Evolutionary conservation across 1,139 yeast genomes (phyloP), one percentile per base, ranked within the genome.

Genomic region (Zygosaccharomyces pseudobailii): DNA sequence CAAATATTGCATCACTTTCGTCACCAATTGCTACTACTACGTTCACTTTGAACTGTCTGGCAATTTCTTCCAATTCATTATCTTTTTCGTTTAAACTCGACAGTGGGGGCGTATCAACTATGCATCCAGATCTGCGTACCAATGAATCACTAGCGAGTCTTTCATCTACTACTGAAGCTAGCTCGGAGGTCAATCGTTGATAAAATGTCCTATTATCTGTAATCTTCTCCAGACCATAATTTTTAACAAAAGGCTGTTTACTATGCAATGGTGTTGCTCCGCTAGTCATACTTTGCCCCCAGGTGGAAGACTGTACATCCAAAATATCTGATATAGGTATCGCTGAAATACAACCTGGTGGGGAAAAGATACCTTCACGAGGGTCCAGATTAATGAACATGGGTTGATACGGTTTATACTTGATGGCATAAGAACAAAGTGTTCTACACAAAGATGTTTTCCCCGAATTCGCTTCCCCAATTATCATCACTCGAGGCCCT

Each of bases 321-420:
- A 89, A 72, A 39, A 82, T 71, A 58, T 87, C 96, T 38, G 90
- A 82, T 4, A 90, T 75, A 0, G 95, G 87, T 0, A 95, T 83
- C 0, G 96, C 96, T 0, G 94, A 76, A 3, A 94, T 56, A 5
- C 92, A 80, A 0, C 98, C 97, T 0, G 98, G 97, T 6, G 85
- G 73, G 0, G 87, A 74, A 63, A 85, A 86, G 2, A 79, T 85
- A 2, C 95, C 87, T 55, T 84, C 88, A 35, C 77, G 70, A 0
- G 97, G 95, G 62, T 90, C 87, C 47, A 90, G 68, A 60, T 90
- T 90, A n/a, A 90, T 87, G 34, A 84, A 70, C 48, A 89, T 62
- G 1, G 84, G 83, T 10, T 88, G 87, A 43, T 70, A 69, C 17
- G 76, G 68, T 49, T 77, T 76, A 75, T 80, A 75, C 58, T 88